These are phyloP conservation scores for Buxus sempervirens DNA, from an alignment of 164 flowering plant genomes.

Conservation along the genomic window DNA sequence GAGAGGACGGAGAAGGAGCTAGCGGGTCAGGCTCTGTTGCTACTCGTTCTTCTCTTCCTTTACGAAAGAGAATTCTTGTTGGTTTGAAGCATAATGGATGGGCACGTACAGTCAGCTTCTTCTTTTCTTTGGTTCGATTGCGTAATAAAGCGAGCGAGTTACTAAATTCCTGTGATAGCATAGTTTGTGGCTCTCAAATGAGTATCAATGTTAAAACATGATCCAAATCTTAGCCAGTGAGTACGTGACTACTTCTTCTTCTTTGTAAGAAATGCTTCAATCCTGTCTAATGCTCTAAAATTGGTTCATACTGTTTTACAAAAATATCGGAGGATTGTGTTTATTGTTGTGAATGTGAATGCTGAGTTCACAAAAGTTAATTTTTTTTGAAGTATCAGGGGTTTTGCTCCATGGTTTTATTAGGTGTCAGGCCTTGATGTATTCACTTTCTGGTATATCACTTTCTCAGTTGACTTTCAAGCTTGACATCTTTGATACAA, in stretches of 20 bases:
- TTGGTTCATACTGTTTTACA: slow-evolving; percentile 61
- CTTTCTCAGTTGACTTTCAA: too few relatives aligned
- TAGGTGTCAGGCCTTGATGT: slow-evolving; percentile 15
- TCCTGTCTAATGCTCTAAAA: slow-evolving; percentile 34
- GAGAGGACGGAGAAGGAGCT: slow-evolving; percentile 1
- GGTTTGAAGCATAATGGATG: slow-evolving; percentile 2
- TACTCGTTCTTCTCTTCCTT: slow-evolving; percentile 10
- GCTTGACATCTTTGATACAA: too few relatives aligned
- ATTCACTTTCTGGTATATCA: too few relatives aligned
- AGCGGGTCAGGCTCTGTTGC: slow-evolving; percentile 3
- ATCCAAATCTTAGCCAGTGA: slow-evolving; percentile 49
- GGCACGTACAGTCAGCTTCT: neutral
- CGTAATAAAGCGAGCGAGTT: slow-evolving; percentile 39
- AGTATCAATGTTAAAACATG: slow-evolving; percentile 30
- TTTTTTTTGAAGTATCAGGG: slow-evolving; percentile 18
- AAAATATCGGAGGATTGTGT: slow-evolving; percentile 18
- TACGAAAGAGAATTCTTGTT: slow-evolving; percentile 18
- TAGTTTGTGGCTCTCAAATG: slow-evolving; percentile 39
- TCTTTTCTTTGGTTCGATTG: neutral
- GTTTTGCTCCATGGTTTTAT: slow-evolving; percentile 29
- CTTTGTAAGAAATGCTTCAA: slow-evolving; percentile 48
- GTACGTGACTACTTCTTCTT: slow-evolving; percentile 69
- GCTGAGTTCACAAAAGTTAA: slow-evolving; percentile 44
- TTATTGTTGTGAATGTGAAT: slow-evolving; percentile 35
- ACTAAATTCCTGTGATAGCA: slow-evolving; percentile 58